Percentiles rank a stretch among this genome's conserved stretches.
Conservation (phyloP, 176 grass and related monocot species). For the Phyllostachys edulis region DNA sequence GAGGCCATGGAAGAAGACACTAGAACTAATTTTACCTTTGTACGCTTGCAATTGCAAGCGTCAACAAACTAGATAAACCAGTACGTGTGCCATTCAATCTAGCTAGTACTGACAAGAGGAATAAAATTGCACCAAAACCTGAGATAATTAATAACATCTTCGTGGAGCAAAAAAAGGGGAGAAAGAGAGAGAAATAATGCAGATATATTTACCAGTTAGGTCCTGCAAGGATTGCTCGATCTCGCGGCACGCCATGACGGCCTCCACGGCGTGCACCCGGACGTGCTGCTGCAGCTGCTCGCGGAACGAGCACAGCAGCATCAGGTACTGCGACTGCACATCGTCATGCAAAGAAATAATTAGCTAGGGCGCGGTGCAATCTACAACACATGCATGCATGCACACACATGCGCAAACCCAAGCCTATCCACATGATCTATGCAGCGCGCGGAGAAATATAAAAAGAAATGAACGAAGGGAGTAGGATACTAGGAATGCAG, state of each 20-base stretch:
- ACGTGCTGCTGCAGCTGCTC: constrained; percentile 99
- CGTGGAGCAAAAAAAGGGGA: neutral
- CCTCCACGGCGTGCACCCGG: constrained; percentile 99
- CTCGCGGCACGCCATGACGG: constrained; percentile 98
- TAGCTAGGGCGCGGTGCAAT: neutral
- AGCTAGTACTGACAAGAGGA: neutral
- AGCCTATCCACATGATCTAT: neutral
- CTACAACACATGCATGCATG: neutral
- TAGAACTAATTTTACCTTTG: constrained; percentile 22
- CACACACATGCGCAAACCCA: neutral
- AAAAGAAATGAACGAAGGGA: neutral
- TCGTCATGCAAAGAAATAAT: neutral
- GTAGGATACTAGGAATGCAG: neutral
- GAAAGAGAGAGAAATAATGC: neutral
- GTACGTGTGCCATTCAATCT: constrained; percentile 17
- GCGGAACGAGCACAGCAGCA: constrained; percentile 95
- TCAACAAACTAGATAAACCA: neutral
- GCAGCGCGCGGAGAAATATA: too few relatives aligned
- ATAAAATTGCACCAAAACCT: constrained; percentile 22
- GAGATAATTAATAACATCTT: neutral
- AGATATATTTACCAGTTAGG: constrained; percentile 62
- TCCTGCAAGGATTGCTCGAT: constrained; percentile 98
- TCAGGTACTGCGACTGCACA: constrained; percentile 83
- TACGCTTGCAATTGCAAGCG: neutral
- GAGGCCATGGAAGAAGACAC: constrained; percentile 26